Base-by-base conservation (phyloP, 257 asterid genomes). In the Hygrophila difformis region DNA sequence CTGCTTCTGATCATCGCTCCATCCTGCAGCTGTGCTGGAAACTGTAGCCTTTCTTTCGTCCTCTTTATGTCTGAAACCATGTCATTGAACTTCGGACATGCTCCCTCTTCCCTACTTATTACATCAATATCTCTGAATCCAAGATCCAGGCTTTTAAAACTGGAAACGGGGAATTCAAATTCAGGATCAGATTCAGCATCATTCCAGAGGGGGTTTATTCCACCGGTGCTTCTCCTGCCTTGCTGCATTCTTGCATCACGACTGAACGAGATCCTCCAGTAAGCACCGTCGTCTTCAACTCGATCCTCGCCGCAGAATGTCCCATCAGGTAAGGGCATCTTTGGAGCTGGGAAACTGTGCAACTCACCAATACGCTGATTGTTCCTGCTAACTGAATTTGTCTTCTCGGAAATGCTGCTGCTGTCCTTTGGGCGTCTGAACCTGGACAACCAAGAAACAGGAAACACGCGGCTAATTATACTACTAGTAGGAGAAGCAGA, bases 261-360 rank as follows among this genome's bases (percentile, higher is more conserved):
- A 12, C 65, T 64, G 23, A 86, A 75, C 9, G 93, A 79, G 49
- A 82, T 64, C 68, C 79, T 65, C 94, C 94, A 79, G 17, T 69
- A 79, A 16, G 62, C 62, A 40, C 80, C 92, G 50, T 73, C 84
- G 21, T 67, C 82, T 55, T 73, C 74, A 62, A 78, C n/a, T n/a
- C n/a, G n/a, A n/a, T n/a, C 8, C 7, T 26, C 63, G 56, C 79
- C 58, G 47, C 59, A 76, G 42, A 76, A 78, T 21, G 83, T 63
- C 18, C 78, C 72, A 45, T 19, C 54, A 29, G 53, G 40, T 14
- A 51, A 5, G 1, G 61, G 44, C 0, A 64, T 52, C 8, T 37
- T 35, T 0, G 57, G 39, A 1, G 71, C 46, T 16, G 73, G 20
- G 16, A 24, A 51, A 23, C 52, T 57, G 18, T 8, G 33, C 47